These are phyloP conservation scores for Bipolaris victoriae DNA, from an alignment of 2,329 filamentous ascomycete species.

Conservation along the genomic window DNA sequence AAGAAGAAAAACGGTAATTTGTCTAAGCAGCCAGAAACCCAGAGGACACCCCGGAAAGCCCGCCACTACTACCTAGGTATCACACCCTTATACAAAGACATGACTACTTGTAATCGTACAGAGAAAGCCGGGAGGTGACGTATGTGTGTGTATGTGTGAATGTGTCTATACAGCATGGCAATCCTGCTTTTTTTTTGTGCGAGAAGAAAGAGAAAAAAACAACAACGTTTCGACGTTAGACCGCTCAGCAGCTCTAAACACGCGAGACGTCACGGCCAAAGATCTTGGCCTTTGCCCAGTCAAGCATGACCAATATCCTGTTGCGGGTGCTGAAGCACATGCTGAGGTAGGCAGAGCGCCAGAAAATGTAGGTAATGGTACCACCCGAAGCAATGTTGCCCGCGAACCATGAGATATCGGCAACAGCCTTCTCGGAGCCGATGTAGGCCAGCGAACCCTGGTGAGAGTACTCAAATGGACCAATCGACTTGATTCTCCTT, in stretches of 20 bases:
- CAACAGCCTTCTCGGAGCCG: conserved; percentile 95
- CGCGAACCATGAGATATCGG: conserved; percentile 96
- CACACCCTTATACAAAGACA: conserved; percentile 16
- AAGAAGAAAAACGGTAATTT: background rate
- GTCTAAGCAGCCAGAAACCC: conserved; percentile 8
- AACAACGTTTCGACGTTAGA: background rate
- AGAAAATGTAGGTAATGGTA: conserved; percentile 96
- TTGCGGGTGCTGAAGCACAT: conserved; percentile 99
- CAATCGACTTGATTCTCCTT: conserved; percentile 88
- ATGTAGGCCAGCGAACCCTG: conserved; percentile 97
- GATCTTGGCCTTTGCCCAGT: conserved; percentile 96
- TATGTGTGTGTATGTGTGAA: conserved; percentile 1
- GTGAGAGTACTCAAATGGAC: conserved; percentile 98
- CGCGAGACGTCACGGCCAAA: conserved; percentile 95
- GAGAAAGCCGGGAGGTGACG: background rate
- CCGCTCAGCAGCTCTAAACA: conserved; percentile 52
- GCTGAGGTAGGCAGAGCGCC: conserved; percentile 95
- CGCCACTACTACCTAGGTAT: conserved; percentile 3
- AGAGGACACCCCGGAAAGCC: background rate
- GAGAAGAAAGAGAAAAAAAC: background rate
- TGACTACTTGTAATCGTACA: conserved; percentile 13
- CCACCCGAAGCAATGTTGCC: conserved; percentile 95
- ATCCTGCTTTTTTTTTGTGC: conserved; percentile 2
- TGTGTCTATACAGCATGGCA: conserved; percentile 2
- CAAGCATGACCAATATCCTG: conserved; percentile 86